A percentile compares a stretch with the other conserved stretches of the same genome.
These are phyloP conservation scores for Cenococcum geophilum DNA, from an alignment of 495 filamentous ascomycete species.

Conservation along the genomic window DNA sequence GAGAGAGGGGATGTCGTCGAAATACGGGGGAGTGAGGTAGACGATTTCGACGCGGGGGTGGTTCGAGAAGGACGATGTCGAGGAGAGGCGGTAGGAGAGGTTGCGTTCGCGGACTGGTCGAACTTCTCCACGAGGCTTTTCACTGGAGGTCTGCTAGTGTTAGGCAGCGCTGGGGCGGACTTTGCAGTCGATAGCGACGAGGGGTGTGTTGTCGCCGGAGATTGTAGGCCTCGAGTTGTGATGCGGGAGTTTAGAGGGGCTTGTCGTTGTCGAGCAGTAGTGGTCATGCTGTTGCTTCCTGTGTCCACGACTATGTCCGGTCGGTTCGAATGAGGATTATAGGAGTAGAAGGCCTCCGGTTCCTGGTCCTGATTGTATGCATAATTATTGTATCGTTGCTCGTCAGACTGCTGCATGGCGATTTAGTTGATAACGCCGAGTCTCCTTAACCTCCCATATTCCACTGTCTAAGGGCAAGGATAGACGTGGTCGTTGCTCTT, in stretches of 20 bases:
- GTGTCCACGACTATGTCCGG: neutral
- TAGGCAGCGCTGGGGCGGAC: conserved; percentile 20
- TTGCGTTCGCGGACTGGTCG: conserved; percentile 12
- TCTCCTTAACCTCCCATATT: too few relatives aligned
- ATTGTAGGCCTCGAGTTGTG: conserved; percentile 3
- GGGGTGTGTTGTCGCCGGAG: conserved; percentile 15
- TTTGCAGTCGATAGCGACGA: conserved; percentile 10
- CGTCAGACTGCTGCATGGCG: conserved; percentile 26
- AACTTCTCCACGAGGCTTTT: conserved; percentile 26
- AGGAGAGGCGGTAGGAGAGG: conserved; percentile 14
- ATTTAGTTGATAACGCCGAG: neutral
- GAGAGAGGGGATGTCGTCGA: conserved; percentile 19
- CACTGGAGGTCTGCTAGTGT: conserved; percentile 17
- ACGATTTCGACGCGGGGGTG: conserved; percentile 9
- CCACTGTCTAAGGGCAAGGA: too few relatives aligned
- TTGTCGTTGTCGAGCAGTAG: conserved; percentile 23
- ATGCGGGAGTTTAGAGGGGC: conserved; percentile 10
- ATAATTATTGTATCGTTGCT: conserved; percentile 19
- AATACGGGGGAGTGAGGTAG: conserved; percentile 3
- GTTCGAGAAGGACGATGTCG: conserved; percentile 16
- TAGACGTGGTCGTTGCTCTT: too few relatives aligned
- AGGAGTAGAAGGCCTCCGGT: conserved; percentile 21
- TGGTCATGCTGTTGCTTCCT: conserved; percentile 19
- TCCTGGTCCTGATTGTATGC: conserved; percentile 18
- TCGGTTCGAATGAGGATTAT: conserved; percentile 7